These are phyloP conservation scores for Geranomyces variabilis DNA, from an alignment of 192 early-diverging fungal genomes.

Conservation along the genomic window DNA sequence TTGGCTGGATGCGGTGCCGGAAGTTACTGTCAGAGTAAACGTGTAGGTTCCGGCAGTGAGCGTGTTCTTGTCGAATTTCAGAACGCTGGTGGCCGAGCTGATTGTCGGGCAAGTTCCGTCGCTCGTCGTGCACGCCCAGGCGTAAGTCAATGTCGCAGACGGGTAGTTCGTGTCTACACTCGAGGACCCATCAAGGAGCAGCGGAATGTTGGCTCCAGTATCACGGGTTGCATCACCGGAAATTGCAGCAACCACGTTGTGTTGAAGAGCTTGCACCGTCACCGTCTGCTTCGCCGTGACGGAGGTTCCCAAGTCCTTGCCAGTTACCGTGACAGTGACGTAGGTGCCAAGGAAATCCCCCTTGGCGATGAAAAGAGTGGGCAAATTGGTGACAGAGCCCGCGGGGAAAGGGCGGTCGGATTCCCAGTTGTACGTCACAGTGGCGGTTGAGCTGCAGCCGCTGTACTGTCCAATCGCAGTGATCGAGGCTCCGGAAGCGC, in stretches of 20 bases:
- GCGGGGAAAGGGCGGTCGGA: neutral
- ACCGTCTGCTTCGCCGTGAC: neutral
- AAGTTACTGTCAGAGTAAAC: slow-evolving; percentile 2
- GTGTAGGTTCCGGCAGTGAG: slow-evolving; percentile 8
- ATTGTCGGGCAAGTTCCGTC: slow-evolving; percentile 2
- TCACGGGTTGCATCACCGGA: slow-evolving; percentile 7
- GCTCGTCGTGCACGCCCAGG: slow-evolving; percentile 7
- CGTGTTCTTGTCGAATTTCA: neutral
- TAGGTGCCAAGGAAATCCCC: neutral
- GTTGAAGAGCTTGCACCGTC: neutral
- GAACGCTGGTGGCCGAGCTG: neutral
- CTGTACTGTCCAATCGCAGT: too few relatives aligned
- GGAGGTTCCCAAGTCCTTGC: neutral
- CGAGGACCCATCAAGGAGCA: slow-evolving; percentile 2
- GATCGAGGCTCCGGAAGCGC: slow-evolving; percentile 2
- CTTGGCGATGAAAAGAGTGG: neutral
- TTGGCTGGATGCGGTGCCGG: neutral
- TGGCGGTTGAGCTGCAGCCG: neutral
- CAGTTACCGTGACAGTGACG: neutral
- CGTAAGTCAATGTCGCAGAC: neutral
- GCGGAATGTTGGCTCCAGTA: neutral
- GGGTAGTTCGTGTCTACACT: slow-evolving; percentile 8
- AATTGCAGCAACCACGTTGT: neutral
- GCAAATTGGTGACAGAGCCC: neutral
- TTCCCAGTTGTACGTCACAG: neutral